Percentiles rank a stretch among this genome's conserved stretches.
phyloP scores from a whole-genome alignment of 1,284 basidiomycete species.

The Trametes pubescens region DNA sequence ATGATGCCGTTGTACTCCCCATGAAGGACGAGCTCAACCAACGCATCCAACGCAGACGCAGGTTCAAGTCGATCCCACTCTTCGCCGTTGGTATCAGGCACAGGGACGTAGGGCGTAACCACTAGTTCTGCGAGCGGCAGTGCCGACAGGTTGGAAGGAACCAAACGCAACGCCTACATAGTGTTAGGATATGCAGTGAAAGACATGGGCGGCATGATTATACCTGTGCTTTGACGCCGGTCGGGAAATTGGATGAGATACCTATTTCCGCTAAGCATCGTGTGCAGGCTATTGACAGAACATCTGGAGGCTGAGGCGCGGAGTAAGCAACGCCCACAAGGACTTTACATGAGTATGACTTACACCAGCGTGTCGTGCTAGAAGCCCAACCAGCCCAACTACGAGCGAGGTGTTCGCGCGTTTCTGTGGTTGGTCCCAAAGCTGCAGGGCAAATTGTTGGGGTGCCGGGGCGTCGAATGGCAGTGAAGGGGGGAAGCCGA shows the following conservation, averaged over 20 bases:
- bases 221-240: constrained; percentile 86
- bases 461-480: constrained; percentile 74
- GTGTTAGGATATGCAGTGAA: too few species aligned
- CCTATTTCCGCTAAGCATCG: constrained; percentile 89
- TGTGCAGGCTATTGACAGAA: constrained; percentile 65
- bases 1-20: constrained; percentile 80
- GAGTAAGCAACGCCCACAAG: background rate
- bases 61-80: constrained; percentile 86
- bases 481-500: constrained; percentile 84
- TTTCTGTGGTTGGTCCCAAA: constrained; percentile 86
- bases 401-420: constrained; percentile 81
- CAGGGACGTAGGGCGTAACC: constrained; percentile 81
- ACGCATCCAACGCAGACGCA: constrained; percentile 76
- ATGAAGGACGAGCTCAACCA: constrained; percentile 76
- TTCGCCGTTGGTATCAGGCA: constrained; percentile 86
- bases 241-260: constrained; percentile 92
- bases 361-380: constrained; percentile 78
- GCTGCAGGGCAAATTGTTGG: constrained; percentile 94
- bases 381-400: constrained; percentile 81
- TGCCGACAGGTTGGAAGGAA: constrained; percentile 65
- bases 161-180: constrained; percentile 66
- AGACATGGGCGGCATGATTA: background rate
- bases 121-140: constrained; percentile 67
- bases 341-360: constrained; percentile 36
- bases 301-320: constrained; percentile 57